Percentiles rank a stretch among this genome's conserved stretches.
Conservation (phyloP, 257 asterid species). For the Lithospermum erythrorhizon region DNA sequence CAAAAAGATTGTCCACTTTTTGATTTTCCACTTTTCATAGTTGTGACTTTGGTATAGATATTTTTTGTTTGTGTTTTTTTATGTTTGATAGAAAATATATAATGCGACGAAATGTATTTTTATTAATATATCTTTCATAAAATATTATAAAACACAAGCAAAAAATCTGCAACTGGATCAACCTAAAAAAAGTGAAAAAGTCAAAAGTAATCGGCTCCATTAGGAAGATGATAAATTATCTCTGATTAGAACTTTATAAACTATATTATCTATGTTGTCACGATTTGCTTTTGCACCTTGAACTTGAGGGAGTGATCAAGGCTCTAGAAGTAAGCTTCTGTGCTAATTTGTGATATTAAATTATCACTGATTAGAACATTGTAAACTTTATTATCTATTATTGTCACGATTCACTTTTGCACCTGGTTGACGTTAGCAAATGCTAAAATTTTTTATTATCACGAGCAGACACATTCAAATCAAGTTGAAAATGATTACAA, state of each 20-base stretch:
- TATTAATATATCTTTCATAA: too few relatives aligned
- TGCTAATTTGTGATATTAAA: neutral
- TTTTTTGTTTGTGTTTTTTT: too few relatives aligned
- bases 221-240: too few relatives aligned
- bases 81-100: too few relatives aligned
- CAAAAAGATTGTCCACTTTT: too few relatives aligned
- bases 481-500: constrained; percentile 68
- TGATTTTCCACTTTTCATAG: too few relatives aligned
- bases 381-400: neutral
- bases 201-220: too few relatives aligned
- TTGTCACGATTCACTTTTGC: neutral
- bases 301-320: constrained; percentile 87
- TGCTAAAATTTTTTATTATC: constrained; percentile 2
- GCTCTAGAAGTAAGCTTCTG: constrained; percentile 67
- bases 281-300: neutral
- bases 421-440: neutral
- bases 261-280: neutral
- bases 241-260: neutral
- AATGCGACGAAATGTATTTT: too few relatives aligned
- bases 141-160: too few relatives aligned
- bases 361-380: neutral
- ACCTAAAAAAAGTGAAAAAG: too few relatives aligned
- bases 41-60: too few relatives aligned
- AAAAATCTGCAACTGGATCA: too few relatives aligned
- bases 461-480: constrained; percentile 53